Evolutionary conservation across 2,329 filamentous ascomycete species (phyloP), one percentile per base, ranked within the genome.

Genomic region (Alternaria sp.): DNA sequence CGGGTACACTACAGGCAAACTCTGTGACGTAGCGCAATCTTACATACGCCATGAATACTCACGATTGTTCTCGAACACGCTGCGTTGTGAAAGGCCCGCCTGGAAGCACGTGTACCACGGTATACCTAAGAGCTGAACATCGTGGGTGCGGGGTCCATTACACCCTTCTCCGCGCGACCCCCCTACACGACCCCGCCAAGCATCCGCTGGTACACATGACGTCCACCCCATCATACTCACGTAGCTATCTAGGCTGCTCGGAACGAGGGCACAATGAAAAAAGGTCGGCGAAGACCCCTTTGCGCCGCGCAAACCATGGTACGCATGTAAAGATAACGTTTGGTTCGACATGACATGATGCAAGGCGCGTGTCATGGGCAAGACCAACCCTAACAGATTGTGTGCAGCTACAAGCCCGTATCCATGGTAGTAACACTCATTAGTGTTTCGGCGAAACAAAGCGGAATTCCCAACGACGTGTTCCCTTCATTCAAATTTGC

Each of bases 271-370:
- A 15, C 32, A 13, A 52, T 6, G 13, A 8, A 10, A 23, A 52
- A 23, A 52, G 36, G 45, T 50, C 26, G 61, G 28, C 57, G 45
- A 63, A 55, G 51, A 56, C 61, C 49, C 49, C 19, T 32, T 52
- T 52, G 21, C 19, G 19, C 32, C 28, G 17, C n/a, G 30, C 17
- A 23, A 63, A 60, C 61, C 61, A 63, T 63, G 51, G 61, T 60
- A 59, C 56, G 54, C 40, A 52, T 17, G 55, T 54, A 21, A 45
- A 50, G 50, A 62, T 52, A 52, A 52, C 40, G 60, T 51, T 57
- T 59, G 57, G 51, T 45, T 63, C 25, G 54, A 56, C 54, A 36
- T 62, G 54, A 54, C 59, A 59, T 54, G 60, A 58, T 62, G 60
- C 60, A 62, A 58, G 55, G 32, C 49, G 57, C 55, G 59, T 60